Percentiles rank a stretch among this genome's conserved stretches.
These are phyloP conservation scores for Cunninghamia lanceolata DNA, from an alignment of 75 land plant species.

Conservation along the genomic window DNA sequence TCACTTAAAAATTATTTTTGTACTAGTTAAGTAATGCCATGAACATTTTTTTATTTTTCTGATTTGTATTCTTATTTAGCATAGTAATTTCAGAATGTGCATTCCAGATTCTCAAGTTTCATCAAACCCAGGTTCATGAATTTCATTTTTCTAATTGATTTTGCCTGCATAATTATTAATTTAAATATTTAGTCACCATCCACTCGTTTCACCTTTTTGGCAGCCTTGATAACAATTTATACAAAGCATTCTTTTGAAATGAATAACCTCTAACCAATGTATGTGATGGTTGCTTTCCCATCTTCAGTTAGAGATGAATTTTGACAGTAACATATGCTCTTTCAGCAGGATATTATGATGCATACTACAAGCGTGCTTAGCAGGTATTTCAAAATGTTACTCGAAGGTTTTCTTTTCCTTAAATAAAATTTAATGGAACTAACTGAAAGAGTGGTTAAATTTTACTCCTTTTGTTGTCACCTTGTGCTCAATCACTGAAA, in stretches of 20 bases:
- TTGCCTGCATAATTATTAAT: neutral
- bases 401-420: neutral
- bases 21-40: neutral
- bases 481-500: neutral
- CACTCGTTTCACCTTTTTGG: conserved; percentile 1
- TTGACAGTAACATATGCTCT: conserved; percentile 97
- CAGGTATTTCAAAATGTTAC: conserved; percentile 52
- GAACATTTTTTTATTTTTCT: neutral
- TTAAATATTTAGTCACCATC: neutral
- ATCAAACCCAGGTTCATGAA: neutral
- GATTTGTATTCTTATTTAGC: neutral
- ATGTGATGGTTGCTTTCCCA: neutral
- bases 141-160: neutral
- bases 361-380: conserved; percentile 95
- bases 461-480: neutral
- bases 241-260: neutral
- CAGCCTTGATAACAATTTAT: neutral
- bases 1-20: neutral
- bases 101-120: neutral
- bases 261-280: neutral
- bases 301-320: conserved; percentile 83
- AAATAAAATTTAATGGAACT: neutral
- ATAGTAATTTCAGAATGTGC: neutral
- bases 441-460: neutral
- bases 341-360: conserved; percentile 98